Conservation (phyloP, 1,284 basidiomycete genomes). For the Leccinum angustisporum region DNA sequence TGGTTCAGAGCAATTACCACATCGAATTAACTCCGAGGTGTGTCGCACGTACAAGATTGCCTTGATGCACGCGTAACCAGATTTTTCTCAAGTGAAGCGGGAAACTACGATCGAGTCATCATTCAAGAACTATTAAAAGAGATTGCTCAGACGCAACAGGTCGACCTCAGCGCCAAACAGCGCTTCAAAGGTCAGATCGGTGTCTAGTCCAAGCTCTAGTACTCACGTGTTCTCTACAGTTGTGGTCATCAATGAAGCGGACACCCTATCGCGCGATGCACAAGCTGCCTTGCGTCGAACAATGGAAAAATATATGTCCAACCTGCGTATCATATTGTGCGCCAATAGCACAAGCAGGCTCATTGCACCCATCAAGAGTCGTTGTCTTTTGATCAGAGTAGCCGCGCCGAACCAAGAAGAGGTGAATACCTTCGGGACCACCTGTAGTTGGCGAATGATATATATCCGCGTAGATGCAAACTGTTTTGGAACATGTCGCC, state of each 20-base stretch:
- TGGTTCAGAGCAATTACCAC: constrained; percentile 97
- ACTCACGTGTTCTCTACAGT: constrained; percentile 49
- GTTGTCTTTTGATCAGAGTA: constrained; percentile 92
- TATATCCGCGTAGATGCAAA: constrained; percentile 61
- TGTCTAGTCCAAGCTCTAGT: neutral
- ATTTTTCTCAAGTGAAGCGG: constrained; percentile 74
- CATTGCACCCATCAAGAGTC: constrained; percentile 95
- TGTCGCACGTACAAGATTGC: constrained; percentile 17
- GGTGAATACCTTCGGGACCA: constrained; percentile 40
- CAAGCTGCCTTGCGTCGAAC: constrained; percentile 96
- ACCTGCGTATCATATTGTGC: constrained; percentile 95
- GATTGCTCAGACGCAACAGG: constrained; percentile 98
- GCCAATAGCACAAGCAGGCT: constrained; percentile 97
- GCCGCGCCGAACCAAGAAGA: constrained; percentile 83
- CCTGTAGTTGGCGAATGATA: neutral
- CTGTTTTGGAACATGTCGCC: constrained; percentile 80
- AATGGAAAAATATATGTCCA: constrained; percentile 99
- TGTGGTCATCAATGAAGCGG: constrained; percentile 98
- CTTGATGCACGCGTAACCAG: neutral
- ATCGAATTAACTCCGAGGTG: constrained; percentile 97
- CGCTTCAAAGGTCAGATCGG: constrained; percentile 82
- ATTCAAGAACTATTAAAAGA: constrained; percentile 98
- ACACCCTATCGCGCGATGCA: constrained; percentile 91
- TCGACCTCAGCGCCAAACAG: constrained; percentile 94
- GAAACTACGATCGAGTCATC: constrained; percentile 92